These are phyloP conservation scores for Jackrogersella minutella DNA, from an alignment of 495 filamentous ascomycete genomes.

Conservation along the genomic window DNA sequence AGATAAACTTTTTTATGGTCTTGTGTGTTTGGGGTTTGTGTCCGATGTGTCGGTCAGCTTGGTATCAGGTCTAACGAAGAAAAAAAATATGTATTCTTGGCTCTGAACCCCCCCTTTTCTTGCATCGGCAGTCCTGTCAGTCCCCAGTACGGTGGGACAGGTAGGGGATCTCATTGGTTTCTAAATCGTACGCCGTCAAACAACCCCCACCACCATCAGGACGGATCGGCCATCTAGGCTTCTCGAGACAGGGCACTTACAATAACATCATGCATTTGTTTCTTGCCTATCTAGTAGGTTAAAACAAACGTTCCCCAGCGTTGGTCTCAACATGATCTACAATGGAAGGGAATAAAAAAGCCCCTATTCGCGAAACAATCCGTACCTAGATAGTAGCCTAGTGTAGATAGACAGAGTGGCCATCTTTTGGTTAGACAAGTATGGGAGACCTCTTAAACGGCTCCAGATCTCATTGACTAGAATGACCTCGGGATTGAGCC, in stretches of 20 bases:
- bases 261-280: constrained; percentile 14
- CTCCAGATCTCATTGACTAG: constrained; percentile 1
- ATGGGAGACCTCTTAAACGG: too few species aligned
- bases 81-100: constrained; percentile 20
- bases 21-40: too few species aligned
- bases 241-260: constrained; percentile 6
- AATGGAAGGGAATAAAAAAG: neutral
- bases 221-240: constrained; percentile 29
- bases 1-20: too few species aligned
- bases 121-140: constrained; percentile 31
- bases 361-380: neutral
- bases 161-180: constrained; percentile 19
- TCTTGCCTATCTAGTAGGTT: neutral
- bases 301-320: neutral
- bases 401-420: neutral
- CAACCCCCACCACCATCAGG: constrained; percentile 34
- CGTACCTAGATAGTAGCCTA: neutral
- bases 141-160: constrained; percentile 28
- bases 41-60: constrained; percentile 13
- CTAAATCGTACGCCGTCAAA: constrained; percentile 28
- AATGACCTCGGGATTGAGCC: neutral
- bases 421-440: too few species aligned
- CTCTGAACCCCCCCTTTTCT: constrained; percentile 35
- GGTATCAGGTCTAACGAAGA: constrained; percentile 21
- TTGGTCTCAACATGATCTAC: neutral